Base-by-base conservation (phyloP, 164 flowering plant species). In the Chimonanthus praecox region DNA sequence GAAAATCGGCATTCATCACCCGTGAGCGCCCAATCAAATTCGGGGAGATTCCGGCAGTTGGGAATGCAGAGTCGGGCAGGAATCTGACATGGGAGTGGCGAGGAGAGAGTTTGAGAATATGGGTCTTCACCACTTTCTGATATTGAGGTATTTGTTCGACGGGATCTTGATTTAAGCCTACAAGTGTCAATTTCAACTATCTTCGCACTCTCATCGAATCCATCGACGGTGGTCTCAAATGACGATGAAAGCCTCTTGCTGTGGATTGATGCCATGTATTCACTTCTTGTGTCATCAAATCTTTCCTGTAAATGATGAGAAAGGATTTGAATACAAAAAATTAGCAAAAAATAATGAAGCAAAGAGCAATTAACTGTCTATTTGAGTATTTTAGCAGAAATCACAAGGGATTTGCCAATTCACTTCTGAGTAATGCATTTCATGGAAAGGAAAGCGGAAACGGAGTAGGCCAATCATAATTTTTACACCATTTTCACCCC, bases 111-210 rank as follows among this genome's bases (percentile, higher is more conserved):
- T 65, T 84, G 86, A 74, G 84, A 80, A 49, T 73, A 58, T 3
- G 73, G 71, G 68, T 86, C 90, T 58, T 87, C 91, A 2, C 85
- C 78, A n/a, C 62, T 84, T 49, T 88, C 90, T 0, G 90, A 85
- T 64, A 79, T 60, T 7, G 86, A 75, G 2, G 80, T 67, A 78
- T 71, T 82, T 51, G 78, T 82, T 51, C 88, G 71, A 7, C 67
- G 84, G 13, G 88, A 83, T 65, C 97, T 84, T 7, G 91, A 82
- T 73, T 82, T 78, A 0, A 94, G 84, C 76, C 84, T 87, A 76
- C 54, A 83, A 0, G 90, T 89, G 73, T 94, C 98, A 16, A 92
- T 90, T 64, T 94, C 98, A 0, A 90, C 98, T 8, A 89, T 94
- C 68, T 92, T 94, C 1, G 98, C 93, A 74, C 86, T 87, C 6